Evolutionary conservation across 306 rosid genomes (phyloP).

Genomic region (Quercus agrifolia): DNA sequence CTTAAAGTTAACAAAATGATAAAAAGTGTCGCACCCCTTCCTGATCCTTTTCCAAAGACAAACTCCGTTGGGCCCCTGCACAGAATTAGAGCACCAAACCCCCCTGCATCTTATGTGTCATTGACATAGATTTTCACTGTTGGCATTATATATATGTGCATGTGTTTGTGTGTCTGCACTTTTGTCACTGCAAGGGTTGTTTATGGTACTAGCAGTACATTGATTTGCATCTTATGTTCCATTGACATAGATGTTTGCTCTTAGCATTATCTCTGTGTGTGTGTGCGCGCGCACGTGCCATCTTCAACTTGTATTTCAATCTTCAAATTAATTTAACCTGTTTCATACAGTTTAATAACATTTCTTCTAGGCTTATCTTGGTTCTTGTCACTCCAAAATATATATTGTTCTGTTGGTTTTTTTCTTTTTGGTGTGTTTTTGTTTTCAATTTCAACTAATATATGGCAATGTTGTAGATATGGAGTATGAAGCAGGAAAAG

Average conservation of each 20-base stretch:
- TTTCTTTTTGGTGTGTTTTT: background rate
- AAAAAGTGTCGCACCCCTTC: too few relatives aligned
- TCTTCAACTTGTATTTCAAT: background rate
- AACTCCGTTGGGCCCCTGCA: too few relatives aligned
- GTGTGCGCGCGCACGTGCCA: background rate
- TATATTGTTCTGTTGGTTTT: background rate
- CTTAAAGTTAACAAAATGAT: too few relatives aligned
- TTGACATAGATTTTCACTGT: too few relatives aligned
- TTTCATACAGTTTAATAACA: background rate
- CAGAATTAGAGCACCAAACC: too few relatives aligned
- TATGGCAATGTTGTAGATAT: constrained; percentile 57
- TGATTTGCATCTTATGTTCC: background rate
- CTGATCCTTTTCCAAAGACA: too few relatives aligned
- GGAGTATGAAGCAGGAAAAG: constrained; percentile 89
- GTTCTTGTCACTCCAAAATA: constrained; percentile 3
- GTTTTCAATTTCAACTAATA: background rate
- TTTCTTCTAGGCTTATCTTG: background rate
- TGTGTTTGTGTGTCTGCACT: too few relatives aligned
- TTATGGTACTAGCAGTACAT: background rate
- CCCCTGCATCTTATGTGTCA: too few relatives aligned
- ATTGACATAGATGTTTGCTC: background rate
- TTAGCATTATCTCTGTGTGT: background rate
- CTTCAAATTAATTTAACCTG: background rate
- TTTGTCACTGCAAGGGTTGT: constrained; percentile 70
- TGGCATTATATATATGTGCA: too few relatives aligned